Conservation (phyloP, 345 rosid genomes). For the Hypericum androsaemum region DNA sequence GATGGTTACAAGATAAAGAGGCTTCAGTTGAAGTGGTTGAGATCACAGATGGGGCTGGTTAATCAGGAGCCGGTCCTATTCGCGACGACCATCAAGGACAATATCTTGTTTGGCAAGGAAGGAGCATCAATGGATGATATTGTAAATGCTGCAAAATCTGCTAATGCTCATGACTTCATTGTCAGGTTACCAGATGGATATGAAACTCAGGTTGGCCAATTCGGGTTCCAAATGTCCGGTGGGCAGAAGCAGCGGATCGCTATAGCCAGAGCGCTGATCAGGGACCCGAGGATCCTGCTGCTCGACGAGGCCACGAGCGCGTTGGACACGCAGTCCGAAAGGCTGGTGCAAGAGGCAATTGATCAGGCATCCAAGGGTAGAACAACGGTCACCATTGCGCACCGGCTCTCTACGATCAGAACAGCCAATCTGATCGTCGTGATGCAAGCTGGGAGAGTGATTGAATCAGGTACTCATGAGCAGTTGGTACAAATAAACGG, state of each 20-base stretch:
- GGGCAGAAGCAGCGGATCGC: conserved; percentile 73
- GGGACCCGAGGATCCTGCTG: conserved; percentile 53
- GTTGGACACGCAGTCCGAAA: conserved; percentile 55
- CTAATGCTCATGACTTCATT: conserved; percentile 64
- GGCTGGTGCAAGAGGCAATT: conserved; percentile 50
- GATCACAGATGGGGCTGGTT: conserved; percentile 58
- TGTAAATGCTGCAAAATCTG: conserved; percentile 40
- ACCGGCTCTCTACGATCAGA: conserved; percentile 47
- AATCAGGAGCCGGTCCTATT: conserved; percentile 61
- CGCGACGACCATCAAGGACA: conserved; percentile 50
- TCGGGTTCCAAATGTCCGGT: conserved; percentile 60
- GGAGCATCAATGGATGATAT: conserved; percentile 52
- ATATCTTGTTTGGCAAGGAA: conserved; percentile 56
- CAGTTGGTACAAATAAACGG: conserved; percentile 29
- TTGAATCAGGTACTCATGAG: conserved; percentile 53
- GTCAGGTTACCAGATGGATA: conserved; percentile 52
- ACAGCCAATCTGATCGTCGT: conserved; percentile 42
- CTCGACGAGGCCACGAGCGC: conserved; percentile 75
- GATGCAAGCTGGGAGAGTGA: conserved; percentile 43
- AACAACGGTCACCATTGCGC: conserved; percentile 54
- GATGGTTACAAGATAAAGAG: conserved; percentile 48
- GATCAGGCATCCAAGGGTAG: conserved; percentile 53
- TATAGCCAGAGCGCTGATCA: conserved; percentile 53
- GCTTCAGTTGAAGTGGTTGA: conserved; percentile 59
- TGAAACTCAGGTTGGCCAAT: conserved; percentile 66